Conservation (phyloP, 106 monocot genomes). For the Allium sativum region DNA sequence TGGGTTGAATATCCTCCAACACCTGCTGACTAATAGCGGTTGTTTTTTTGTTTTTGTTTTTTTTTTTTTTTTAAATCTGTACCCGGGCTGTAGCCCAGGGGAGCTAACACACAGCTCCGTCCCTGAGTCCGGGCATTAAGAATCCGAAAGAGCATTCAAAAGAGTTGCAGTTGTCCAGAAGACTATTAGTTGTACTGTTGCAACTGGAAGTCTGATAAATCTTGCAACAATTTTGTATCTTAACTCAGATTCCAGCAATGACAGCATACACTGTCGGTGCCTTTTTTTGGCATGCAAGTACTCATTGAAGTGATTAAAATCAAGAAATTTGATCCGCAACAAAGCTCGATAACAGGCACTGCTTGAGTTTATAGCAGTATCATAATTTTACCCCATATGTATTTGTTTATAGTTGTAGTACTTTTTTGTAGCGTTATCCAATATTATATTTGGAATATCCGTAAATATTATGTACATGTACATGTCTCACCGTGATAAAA, state of each 20-base stretch:
- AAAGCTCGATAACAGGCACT: constrained; percentile 83
- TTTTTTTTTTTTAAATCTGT: too few relatives aligned
- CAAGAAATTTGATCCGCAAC: constrained; percentile 68
- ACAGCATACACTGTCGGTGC: constrained; percentile 54
- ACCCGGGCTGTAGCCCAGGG: too few relatives aligned
- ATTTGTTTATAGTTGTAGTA: background rate
- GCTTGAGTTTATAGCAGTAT: constrained; percentile 27
- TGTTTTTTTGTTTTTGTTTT: too few relatives aligned
- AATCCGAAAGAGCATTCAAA: constrained; percentile 90
- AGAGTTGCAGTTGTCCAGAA: constrained; percentile 83
- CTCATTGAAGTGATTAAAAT: constrained; percentile 73
- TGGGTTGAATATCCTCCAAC: too few relatives aligned
- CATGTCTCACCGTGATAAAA: background rate
- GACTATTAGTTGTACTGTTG: constrained; percentile 73
- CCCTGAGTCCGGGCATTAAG: constrained; percentile 77
- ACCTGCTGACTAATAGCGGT: too few relatives aligned
- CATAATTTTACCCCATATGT: constrained; percentile 1
- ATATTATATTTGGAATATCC: background rate
- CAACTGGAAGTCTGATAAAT: constrained; percentile 82
- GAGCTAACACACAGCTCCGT: too few relatives aligned
- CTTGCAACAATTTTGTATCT: constrained; percentile 79
- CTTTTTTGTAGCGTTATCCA: background rate
- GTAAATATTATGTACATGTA: constrained; percentile 10
- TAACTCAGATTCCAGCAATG: constrained; percentile 79
- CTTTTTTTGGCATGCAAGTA: constrained; percentile 72